Conservation (phyloP, 768 basidiomycete species). For the Sporobolomyces pararoseus region DNA sequence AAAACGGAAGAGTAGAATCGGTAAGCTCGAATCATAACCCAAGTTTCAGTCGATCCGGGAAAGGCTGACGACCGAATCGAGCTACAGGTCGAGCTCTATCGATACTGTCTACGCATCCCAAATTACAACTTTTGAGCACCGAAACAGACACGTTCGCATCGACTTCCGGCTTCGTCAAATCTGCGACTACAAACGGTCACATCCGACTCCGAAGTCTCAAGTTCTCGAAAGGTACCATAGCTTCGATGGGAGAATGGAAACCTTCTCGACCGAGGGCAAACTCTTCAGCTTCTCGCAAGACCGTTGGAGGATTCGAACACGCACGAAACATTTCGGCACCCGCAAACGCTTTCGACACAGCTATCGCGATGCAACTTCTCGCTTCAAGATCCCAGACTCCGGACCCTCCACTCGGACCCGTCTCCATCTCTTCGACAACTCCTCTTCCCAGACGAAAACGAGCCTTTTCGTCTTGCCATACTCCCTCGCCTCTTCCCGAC, state of each 20-base stretch:
- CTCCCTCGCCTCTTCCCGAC: neutral
- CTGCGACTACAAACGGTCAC: conserved; percentile 6
- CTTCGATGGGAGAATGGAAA: neutral
- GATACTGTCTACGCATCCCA: conserved; percentile 21
- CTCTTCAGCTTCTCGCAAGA: conserved; percentile 17
- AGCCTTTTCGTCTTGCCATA: neutral
- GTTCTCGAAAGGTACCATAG: conserved; percentile 5
- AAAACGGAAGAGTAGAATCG: conserved; percentile 1
- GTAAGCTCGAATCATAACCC: conserved; percentile 13
- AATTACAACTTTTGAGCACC: conserved; percentile 20
- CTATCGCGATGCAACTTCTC: conserved; percentile 24
- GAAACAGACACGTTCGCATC: neutral
- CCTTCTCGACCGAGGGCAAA: neutral
- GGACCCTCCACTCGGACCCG: neutral
- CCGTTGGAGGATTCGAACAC: conserved; percentile 35
- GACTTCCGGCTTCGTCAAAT: conserved; percentile 7
- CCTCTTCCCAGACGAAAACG: neutral
- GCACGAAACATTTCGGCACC: neutral
- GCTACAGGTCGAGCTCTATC: conserved; percentile 36
- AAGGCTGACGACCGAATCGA: neutral
- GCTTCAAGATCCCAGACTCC: neutral
- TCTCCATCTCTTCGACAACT: too few species aligned
- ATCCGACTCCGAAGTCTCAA: conserved; percentile 37
- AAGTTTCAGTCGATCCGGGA: too few species aligned
- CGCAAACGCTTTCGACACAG: conserved; percentile 11